Percentiles rank a stretch among this genome's conserved stretches.
These are phyloP conservation scores for Termitomyces sp. DNA, from an alignment of 768 basidiomycete species.

Conservation along the genomic window DNA sequence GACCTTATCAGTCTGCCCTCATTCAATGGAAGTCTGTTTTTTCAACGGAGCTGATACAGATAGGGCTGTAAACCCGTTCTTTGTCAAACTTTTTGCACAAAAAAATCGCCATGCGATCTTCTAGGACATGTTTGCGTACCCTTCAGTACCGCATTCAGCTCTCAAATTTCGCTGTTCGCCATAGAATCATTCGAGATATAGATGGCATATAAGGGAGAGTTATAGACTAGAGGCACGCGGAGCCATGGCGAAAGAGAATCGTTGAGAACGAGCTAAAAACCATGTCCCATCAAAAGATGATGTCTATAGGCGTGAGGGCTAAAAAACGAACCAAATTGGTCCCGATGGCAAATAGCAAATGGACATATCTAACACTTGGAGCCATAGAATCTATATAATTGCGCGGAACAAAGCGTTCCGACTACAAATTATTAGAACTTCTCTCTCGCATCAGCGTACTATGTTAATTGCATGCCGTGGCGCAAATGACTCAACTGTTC, in stretches of 20 bases:
- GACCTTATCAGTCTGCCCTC: conserved; percentile 23
- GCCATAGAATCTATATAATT: background rate
- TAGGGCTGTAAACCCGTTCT: conserved; percentile 35
- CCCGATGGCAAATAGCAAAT: background rate
- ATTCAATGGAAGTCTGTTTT: conserved; percentile 23
- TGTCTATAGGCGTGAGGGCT: background rate
- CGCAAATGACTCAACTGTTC: background rate
- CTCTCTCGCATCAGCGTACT: background rate
- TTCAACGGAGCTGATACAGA: conserved; percentile 29
- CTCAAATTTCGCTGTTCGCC: conserved; percentile 24
- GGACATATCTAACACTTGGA: background rate
- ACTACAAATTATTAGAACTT: background rate
- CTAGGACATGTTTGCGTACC: conserved; percentile 43
- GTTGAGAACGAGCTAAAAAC: background rate
- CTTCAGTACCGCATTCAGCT: conserved; percentile 37
- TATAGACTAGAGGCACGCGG: background rate
- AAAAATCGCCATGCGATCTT: conserved; percentile 31
- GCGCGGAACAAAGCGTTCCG: background rate
- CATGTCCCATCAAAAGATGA: background rate
- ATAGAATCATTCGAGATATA: background rate
- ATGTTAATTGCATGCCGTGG: background rate
- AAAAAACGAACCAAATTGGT: background rate
- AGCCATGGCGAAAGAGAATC: background rate
- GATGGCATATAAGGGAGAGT: background rate
- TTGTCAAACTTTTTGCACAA: conserved; percentile 13